These are phyloP conservation scores for Moniliophthora roreri DNA, from an alignment of 1,284 basidiomycete genomes.

Conservation along the genomic window DNA sequence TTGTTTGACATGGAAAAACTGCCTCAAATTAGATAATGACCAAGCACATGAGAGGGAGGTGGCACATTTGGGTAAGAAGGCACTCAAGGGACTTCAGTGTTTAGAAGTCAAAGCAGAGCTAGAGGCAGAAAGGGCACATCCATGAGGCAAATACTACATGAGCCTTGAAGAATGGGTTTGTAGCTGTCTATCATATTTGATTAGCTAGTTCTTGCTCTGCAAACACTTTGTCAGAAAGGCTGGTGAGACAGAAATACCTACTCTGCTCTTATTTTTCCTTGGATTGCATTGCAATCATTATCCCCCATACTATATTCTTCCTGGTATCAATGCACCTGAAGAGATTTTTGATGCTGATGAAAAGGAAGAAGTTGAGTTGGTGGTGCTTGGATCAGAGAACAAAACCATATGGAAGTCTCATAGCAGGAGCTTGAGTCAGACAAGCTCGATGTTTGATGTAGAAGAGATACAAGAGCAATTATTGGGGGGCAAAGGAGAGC, in stretches of 20 bases:
- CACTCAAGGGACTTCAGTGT: too few relatives aligned
- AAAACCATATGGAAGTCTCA: neutral
- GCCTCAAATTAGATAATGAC: neutral
- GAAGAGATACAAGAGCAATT: neutral
- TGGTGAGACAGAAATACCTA: neutral
- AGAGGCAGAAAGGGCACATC: neutral
- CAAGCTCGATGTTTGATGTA: neutral
- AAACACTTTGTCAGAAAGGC: neutral
- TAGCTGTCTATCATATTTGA: neutral
- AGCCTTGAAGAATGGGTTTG: neutral
- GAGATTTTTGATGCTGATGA: neutral
- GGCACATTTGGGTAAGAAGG: neutral
- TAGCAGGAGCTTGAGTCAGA: neutral
- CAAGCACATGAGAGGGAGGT: neutral
- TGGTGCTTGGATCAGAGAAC: neutral
- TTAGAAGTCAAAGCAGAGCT: too few relatives aligned
- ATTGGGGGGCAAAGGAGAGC: neutral
- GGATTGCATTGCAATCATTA: neutral
- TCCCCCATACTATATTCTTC: neutral
- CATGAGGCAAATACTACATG: neutral
- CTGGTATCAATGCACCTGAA: neutral
- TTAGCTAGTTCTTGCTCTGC: neutral
- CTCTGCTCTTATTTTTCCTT: neutral
- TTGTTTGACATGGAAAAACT: neutral
- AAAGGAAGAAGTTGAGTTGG: neutral